Evolutionary conservation across 2,329 filamentous ascomycete genomes (phyloP).

Genomic region (Colletotrichum lini): DNA sequence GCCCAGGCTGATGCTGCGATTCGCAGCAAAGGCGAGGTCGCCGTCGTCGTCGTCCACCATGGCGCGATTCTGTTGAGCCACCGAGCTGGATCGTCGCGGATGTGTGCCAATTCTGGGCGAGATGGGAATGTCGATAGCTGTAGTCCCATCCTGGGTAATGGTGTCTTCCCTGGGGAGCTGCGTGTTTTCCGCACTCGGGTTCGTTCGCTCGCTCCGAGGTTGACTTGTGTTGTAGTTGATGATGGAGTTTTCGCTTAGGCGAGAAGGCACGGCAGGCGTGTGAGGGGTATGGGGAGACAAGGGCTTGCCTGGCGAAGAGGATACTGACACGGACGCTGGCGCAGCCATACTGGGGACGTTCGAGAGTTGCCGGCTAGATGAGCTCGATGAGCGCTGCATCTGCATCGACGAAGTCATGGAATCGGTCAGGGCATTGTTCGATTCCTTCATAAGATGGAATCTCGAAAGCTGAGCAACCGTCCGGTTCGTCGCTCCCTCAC

Average conservation of each 20-base stretch:
- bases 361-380: slow-evolving; percentile 73
- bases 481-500: slow-evolving; percentile 79
- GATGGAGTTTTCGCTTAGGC: slow-evolving; percentile 92
- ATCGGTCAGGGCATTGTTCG: slow-evolving; percentile 89
- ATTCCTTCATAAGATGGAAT: slow-evolving; percentile 91
- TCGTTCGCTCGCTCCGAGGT: slow-evolving; percentile 46
- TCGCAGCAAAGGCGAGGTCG: slow-evolving; percentile 71
- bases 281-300: slow-evolving; percentile 92
- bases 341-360: slow-evolving; percentile 77
- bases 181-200: slow-evolving; percentile 46
- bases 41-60: slow-evolving; percentile 71
- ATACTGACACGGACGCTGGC: slow-evolving; percentile 84
- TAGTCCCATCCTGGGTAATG: slow-evolving; percentile 67
- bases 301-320: slow-evolving; percentile 91
- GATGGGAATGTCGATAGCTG: slow-evolving; percentile 80
- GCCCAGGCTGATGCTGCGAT: slow-evolving; percentile 78
- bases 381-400: slow-evolving; percentile 85
- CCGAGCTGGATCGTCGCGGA: slow-evolving; percentile 77
- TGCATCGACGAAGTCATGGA: slow-evolving; percentile 93
- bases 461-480: slow-evolving; percentile 86
- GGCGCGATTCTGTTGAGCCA: slow-evolving; percentile 73
- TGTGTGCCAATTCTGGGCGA: slow-evolving; percentile 74
- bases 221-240: slow-evolving; percentile 71
- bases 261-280: slow-evolving; percentile 91
- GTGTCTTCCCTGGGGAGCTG: slow-evolving; percentile 54